Evolutionary conservation across 768 basidiomycete species (phyloP).

Genomic region (Filobasidium wieringae): DNA sequence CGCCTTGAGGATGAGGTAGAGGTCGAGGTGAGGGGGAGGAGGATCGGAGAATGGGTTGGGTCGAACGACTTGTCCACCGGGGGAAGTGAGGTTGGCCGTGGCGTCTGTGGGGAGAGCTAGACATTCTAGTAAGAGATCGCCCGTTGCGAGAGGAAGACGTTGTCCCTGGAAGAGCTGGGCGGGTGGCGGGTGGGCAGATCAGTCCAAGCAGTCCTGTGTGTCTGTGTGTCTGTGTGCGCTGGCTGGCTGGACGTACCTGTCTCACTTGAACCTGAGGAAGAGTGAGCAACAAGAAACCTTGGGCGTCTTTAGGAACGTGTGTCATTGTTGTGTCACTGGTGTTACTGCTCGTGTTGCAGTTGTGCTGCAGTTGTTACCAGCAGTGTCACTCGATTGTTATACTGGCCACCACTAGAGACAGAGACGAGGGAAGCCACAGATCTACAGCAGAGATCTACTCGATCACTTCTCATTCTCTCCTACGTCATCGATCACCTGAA

Average conservation of each 20-base stretch:
- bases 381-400: too few species aligned
- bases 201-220: too few species aligned
- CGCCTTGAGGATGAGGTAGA: conserved; percentile 56
- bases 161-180: conserved; percentile 24
- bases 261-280: conserved; percentile 28
- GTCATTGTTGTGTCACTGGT: too few species aligned
- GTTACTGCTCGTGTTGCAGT: too few species aligned
- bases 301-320: conserved; percentile 15
- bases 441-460: too few species aligned
- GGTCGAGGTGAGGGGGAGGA: conserved; percentile 44
- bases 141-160: conserved; percentile 24
- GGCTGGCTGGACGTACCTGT: conserved; percentile 24
- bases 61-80: not conserved
- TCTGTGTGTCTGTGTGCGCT: too few species aligned
- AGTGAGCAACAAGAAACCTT: conserved; percentile 33
- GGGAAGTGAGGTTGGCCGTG: conserved; percentile 7
- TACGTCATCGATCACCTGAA: too few species aligned
- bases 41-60: conserved; percentile 33
- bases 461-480: too few species aligned
- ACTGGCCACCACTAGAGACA: too few species aligned
- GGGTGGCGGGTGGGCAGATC: not conserved
- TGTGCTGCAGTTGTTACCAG: too few species aligned
- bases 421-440: too few species aligned
- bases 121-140: conserved; percentile 41
- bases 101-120: conserved; percentile 44